Evolutionary conservation across 371 early-diverging fungal genomes (phyloP), one percentile per base, ranked within the genome.

Genomic region (Coemansia linderi): DNA sequence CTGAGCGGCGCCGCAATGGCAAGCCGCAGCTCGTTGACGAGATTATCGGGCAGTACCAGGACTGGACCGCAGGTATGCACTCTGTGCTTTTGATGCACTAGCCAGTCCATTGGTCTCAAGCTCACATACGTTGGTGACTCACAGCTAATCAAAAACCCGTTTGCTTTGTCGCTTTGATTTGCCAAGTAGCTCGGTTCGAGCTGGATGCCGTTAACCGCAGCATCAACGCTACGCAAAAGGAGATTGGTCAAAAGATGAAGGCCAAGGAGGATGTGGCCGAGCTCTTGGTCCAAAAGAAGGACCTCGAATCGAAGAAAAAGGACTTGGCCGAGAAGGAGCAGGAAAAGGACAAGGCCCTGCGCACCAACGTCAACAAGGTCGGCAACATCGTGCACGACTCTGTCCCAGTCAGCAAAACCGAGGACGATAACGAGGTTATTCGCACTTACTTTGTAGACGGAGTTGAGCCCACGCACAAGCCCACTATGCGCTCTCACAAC

Each of bases 321-420:
- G 82, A 75, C 17, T 81, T 93, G 63, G 82, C 84, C 27, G 85
- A 85, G 27, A 83, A 87, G 71, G 87, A 89, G 71, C 93, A 93
- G 82, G 90, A 85, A 59, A 87, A 88, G 73, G 93, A 94, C 72
- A 81, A 71, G 38, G 70, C 77, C 5, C 88, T 93, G 82, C 86
- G 87, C 77, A 77, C 72, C 37, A 93, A 90, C 84, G 85, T 99
- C 59, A 80, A 71, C 60, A 79, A 81, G 8, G 85, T 99, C 63
- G 99, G 99, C 66, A 99, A 99, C 87, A 82, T 99, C 73, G 95
- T 99, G 13, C 98, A 99, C 79, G 85, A 91, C 62, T 89, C 90
- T 50, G 99, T 98, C n/a, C 88, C 92, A 8, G 91, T 91, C 56
- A 90, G 92, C 64, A 87, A 88, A 73, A 89, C 93, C 64, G 99